These are phyloP conservation scores for Chlorella vulgaris DNA, from an alignment of 139 green algal species.

Conservation along the genomic window DNA sequence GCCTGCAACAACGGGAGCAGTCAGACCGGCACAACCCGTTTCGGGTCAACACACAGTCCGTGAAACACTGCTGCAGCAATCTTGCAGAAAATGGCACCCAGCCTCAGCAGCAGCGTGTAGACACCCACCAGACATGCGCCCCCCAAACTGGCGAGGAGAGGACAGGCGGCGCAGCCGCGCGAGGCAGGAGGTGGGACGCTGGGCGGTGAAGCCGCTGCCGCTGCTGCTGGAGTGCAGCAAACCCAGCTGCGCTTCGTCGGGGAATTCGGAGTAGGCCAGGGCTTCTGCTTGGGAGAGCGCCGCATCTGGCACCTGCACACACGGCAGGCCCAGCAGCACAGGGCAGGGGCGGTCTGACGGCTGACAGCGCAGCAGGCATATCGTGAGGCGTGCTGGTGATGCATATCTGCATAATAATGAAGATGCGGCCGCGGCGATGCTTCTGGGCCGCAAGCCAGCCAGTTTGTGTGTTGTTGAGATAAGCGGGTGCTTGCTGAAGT, in stretches of 20 bases:
- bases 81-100: background rate
- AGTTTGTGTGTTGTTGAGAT: too few relatives aligned
- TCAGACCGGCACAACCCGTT: too few relatives aligned
- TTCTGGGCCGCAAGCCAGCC: too few relatives aligned
- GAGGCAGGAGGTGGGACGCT: constrained; percentile 2
- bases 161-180: constrained; percentile 9
- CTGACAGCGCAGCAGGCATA: too few relatives aligned
- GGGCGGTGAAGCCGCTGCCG: background rate
- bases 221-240: background rate
- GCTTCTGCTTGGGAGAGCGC: constrained; percentile 5
- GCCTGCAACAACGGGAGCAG: background rate
- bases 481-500: too few relatives aligned
- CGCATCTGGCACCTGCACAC: constrained; percentile 26
- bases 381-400: too few relatives aligned
- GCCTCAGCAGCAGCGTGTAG: background rate
- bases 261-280: constrained; percentile 39
- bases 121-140: constrained; percentile 14
- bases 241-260: constrained; percentile 19
- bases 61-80: too few relatives aligned
- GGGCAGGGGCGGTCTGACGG: background rate
- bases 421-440: too few relatives aligned
- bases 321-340: background rate
- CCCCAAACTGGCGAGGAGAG: constrained; percentile 20
- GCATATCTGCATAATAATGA: too few relatives aligned
- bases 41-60: too few relatives aligned